Conservation (phyloP, 2,329 filamentous ascomycete genomes). For the Xylaria sp. region DNA sequence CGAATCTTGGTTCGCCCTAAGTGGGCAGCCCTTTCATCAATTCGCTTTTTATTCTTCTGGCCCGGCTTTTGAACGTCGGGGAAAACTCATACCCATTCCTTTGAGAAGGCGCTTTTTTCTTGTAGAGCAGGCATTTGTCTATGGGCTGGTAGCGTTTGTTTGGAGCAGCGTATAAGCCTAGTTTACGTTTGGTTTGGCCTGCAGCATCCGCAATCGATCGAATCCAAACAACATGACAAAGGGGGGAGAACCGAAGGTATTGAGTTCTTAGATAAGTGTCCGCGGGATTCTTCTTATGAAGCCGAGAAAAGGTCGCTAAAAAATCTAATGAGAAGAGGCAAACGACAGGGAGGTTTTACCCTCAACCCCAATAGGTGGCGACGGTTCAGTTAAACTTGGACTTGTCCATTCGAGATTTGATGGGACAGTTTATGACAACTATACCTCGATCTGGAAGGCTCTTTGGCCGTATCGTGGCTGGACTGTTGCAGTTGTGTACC, state of each 20-base stretch:
- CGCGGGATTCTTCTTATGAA: background rate
- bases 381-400: conserved; percentile 11
- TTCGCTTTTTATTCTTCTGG: conserved; percentile 37
- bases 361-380: background rate
- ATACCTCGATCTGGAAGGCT: conserved; percentile 2
- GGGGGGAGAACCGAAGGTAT: background rate
- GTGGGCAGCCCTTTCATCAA: conserved; percentile 27
- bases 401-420: background rate
- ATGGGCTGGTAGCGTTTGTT: conserved; percentile 40
- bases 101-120: conserved; percentile 40
- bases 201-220: conserved; percentile 20
- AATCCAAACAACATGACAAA: conserved; percentile 11
- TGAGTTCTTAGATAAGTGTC: background rate
- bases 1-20: conserved; percentile 41
- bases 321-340: background rate
- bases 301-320: conserved; percentile 6
- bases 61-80: conserved; percentile 25
- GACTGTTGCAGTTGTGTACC: conserved; percentile 15
- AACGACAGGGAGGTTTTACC: background rate
- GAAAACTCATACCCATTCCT: conserved; percentile 30
- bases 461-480: conserved; percentile 15
- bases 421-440: background rate
- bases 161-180: conserved; percentile 46
- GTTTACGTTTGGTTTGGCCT: conserved; percentile 40
- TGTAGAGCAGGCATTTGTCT: conserved; percentile 34